These are phyloP conservation scores for Nyctanthes arbortristis DNA, from an alignment of 257 asterid species.

Conservation along the genomic window DNA sequence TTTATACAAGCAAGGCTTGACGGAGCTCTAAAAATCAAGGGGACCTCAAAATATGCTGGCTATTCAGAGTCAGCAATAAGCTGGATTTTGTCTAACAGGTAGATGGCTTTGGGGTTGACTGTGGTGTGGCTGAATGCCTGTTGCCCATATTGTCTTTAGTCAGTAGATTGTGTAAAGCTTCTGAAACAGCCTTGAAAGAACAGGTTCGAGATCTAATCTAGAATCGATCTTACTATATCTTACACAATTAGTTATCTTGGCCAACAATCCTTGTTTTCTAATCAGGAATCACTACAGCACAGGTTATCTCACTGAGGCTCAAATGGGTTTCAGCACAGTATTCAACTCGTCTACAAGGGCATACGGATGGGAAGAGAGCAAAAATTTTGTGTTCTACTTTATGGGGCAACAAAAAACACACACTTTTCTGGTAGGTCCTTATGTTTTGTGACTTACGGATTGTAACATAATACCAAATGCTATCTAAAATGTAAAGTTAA, in stretches of 20 bases:
- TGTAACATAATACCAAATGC: not conserved
- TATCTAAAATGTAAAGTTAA: not conserved
- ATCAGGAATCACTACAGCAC: not conserved
- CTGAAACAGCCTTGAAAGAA: not conserved
- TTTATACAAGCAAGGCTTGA: too few relatives aligned
- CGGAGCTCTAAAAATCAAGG: not conserved
- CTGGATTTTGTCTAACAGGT: not conserved
- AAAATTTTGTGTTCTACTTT: not conserved
- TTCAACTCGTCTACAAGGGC: too few relatives aligned
- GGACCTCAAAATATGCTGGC: not conserved
- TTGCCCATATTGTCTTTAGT: not conserved
- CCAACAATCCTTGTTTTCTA: not conserved
- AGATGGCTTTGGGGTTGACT: not conserved
- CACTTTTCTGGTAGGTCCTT: not conserved
- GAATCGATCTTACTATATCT: not conserved
- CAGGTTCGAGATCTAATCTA: not conserved
- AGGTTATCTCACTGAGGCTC: not conserved
- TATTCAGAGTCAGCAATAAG: not conserved
- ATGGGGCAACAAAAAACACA: not conserved
- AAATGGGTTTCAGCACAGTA: not conserved
- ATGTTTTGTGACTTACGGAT: not conserved
- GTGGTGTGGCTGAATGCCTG: not conserved
- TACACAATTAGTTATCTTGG: not conserved
- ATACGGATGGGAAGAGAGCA: not conserved
- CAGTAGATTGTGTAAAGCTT: not conserved